Evolutionary conservation across 2,329 filamentous ascomycete genomes (phyloP), one percentile per base, ranked within the genome.

Genomic region (Colletotrichum scovillei): DNA sequence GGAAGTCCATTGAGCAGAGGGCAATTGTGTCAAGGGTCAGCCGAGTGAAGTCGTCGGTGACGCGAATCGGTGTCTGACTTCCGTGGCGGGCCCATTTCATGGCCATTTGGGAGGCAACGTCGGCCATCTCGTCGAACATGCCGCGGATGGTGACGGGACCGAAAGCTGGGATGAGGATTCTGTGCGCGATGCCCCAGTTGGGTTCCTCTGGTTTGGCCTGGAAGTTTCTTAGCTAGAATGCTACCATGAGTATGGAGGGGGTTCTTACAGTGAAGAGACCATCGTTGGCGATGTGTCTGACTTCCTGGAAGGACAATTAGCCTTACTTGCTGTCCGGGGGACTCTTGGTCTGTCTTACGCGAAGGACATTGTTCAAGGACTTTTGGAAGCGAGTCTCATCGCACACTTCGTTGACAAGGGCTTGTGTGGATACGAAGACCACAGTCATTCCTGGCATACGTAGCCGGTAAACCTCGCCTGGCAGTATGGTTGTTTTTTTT

Each of bases 371-470:
- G 5, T 83, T 81, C 2, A 92, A 81, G 0, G 84, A 81, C 79
- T 94, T 94, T 28, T 84, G 78, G 78, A 94, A 93, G n/a, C 91
- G 85, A 72, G 86, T 89, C 80, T 94, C 92, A 74, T 94, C 86
- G 76, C 90, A 93, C 8, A 88, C 78, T 77, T 94, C 92, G 69
- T 92, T 87, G 38, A 93, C 83, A 0, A 94, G 82, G 49, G 86
- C 87, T 22, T 88, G 85, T 38, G 83, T 89, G 56, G 84, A 86
- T 57, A 89, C 82, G 69, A 92, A 82, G 57, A 91, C 84, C 19
- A 85, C 78, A 8, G 86, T 84, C 5, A 80, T 81, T 4, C 68
- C 84, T 5, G 87, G 85, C 5, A 91, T 79, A 19, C 81, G 85
- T 63, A 93, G 82, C 75, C 88, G 86, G 78, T 85, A 92, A 71